Percentiles rank a stretch among this genome's conserved stretches.
These are phyloP conservation scores for Fusarium multiceps DNA, from an alignment of 2,329 filamentous ascomycete species.

Conservation along the genomic window DNA sequence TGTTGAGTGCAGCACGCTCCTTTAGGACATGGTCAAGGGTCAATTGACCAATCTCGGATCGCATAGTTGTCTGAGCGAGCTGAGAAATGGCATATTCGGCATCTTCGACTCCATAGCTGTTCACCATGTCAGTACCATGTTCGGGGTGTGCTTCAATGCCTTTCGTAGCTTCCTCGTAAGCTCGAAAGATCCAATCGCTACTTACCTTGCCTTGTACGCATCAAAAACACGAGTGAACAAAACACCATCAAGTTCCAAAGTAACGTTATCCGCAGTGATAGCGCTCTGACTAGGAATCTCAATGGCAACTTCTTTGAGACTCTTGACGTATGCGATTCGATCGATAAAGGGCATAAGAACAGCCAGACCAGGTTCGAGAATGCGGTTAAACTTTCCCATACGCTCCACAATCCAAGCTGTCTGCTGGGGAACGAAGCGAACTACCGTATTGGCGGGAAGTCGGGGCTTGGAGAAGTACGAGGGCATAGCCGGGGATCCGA, in stretches of 20 bases:
- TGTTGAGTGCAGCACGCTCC: conserved; percentile 94
- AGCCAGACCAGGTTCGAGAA: conserved; percentile 90
- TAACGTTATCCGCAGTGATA: conserved; percentile 98
- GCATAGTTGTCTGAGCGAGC: conserved; percentile 98
- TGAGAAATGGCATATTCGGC: conserved; percentile 99
- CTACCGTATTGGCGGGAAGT: conserved; percentile 90
- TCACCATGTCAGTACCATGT: conserved; percentile 12
- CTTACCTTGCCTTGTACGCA: conserved; percentile 94
- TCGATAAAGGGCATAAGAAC: conserved; percentile 91
- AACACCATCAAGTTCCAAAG: conserved; percentile 93
- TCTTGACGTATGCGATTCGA: conserved; percentile 97
- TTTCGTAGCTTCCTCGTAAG: neutral
- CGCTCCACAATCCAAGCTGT: conserved; percentile 99
- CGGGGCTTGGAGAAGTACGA: conserved; percentile 83
- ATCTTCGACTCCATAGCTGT: conserved; percentile 95
- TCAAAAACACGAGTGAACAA: conserved; percentile 97
- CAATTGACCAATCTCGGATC: conserved; percentile 96
- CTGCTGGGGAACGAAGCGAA: conserved; percentile 99
- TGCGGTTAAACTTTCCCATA: conserved; percentile 97
- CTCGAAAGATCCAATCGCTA: neutral
- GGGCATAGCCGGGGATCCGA: conserved; percentile 56
- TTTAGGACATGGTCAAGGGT: conserved; percentile 97
- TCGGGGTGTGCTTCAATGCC: neutral
- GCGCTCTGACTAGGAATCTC: conserved; percentile 98
- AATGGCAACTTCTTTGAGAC: conserved; percentile 92